Conservation (phyloP, 768 basidiomycete genomes). For the Phanerochaete carnosa region DNA sequence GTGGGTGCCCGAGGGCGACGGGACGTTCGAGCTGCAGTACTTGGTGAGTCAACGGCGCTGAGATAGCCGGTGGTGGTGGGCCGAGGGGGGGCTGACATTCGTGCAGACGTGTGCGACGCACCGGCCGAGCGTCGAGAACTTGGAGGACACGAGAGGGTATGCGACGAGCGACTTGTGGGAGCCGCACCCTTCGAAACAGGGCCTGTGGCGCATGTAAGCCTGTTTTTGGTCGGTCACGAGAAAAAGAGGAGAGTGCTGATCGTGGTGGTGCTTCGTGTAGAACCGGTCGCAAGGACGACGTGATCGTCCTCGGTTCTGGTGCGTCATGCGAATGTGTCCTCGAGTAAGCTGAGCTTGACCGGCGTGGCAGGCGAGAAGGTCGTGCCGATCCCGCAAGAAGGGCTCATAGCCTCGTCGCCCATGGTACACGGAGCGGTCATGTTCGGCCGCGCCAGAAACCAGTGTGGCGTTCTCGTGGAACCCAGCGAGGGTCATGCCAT, state of each 20-base stretch:
- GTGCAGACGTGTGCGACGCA: neutral
- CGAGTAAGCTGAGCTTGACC: neutral
- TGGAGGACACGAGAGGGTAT: constrained; percentile 9
- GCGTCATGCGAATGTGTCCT: neutral
- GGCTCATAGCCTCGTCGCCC: constrained; percentile 28
- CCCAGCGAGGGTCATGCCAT: constrained; percentile 22
- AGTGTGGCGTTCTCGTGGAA: constrained; percentile 36
- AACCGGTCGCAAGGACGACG: constrained; percentile 2
- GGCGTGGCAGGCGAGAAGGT: constrained; percentile 3
- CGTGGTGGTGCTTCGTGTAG: neutral
- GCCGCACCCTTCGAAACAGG: constrained; percentile 7
- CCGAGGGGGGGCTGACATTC: neutral
- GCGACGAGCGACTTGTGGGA: constrained; percentile 3
- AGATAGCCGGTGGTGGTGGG: neutral
- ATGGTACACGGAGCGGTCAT: constrained; percentile 29
- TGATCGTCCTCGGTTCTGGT: neutral
- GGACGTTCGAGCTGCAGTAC: constrained; percentile 12
- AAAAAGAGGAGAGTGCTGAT: neutral
- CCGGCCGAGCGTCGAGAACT: constrained; percentile 1
- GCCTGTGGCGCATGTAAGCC: constrained; percentile 6
- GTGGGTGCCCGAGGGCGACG: constrained; percentile 16
- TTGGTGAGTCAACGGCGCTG: neutral
- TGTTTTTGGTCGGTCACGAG: neutral
- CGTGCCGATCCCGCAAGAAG: constrained; percentile 25
- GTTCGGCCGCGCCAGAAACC: constrained; percentile 34